Evolutionary conservation across 1,139 yeast genomes (phyloP), one percentile per base, ranked within the genome.

Genomic region (Nakaseomyces sp.): DNA sequence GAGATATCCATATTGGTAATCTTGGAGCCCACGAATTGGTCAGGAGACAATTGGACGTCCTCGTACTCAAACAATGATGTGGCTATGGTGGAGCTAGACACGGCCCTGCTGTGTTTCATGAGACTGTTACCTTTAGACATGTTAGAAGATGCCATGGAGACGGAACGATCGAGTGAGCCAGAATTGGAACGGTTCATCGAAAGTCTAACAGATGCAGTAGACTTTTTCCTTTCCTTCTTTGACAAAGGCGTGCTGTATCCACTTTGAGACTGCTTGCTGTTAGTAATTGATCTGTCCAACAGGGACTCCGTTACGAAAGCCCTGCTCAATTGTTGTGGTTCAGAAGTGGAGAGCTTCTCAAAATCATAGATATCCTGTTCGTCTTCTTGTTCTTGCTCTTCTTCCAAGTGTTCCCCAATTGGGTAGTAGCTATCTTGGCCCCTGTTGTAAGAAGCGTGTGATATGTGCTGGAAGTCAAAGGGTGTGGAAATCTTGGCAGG

Each of bases 61-160:
- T 56, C 43, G 30, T 56, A 54, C 15, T 56, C 54, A 17, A 55
- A 43, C n/a, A 58, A 45, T 3, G 62, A 57, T 6, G 63, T 59
- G 5, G 63, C 63, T 54, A 58, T 56, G 1, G 63, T 58, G 2
- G 63, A 56, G 16, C 54, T 50, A 10, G 63, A 59, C 32, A 52
- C 49, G 12, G 56, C 50, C 41, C 63, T 54, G 8, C 50, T 53
- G 30, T 49, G 49, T 25, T 50, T 50, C 28, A 44, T 45, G 19
- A 29, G 18, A 22, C 20, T 35, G 36, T 36, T 36, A 39, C 41
- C 45, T 17, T 50, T 47, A 3, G 59, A 51, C 41, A 53, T 47
- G 16, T 49, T 46, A 4, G 60, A 57, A 6, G 61, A 57, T 3
- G 50, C 36, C 2, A 49, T 43, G 3, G 61, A 56, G 9, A 43